Evolutionary conservation across 495 filamentous ascomycete species (phyloP).

Genomic region (Chaetomium fimeti): DNA sequence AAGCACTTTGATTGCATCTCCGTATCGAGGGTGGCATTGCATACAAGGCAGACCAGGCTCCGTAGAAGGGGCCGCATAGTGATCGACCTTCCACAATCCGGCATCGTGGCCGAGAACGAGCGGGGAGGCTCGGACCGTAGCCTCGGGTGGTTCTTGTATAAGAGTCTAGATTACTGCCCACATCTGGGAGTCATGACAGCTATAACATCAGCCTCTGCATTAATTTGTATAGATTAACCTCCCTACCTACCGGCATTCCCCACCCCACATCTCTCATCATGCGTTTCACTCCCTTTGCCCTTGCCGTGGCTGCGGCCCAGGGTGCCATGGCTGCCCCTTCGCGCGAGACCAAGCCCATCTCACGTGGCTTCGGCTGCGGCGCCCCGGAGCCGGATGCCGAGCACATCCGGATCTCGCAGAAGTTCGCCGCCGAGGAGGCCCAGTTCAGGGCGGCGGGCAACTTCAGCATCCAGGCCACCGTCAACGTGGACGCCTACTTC

Average conservation of each 20-base stretch:
- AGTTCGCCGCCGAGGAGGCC: constrained; percentile 33
- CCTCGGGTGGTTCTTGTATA: background rate
- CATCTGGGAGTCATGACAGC: background rate
- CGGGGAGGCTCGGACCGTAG: background rate
- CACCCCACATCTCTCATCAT: constrained; percentile 31
- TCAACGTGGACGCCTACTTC: constrained; percentile 58
- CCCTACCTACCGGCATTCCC: background rate
- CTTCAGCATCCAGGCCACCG: constrained; percentile 25
- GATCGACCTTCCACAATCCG: constrained; percentile 26
- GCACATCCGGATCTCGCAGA: constrained; percentile 37
- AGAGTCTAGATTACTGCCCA: background rate
- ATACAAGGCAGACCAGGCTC: constrained; percentile 1
- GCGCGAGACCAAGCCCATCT: background rate
- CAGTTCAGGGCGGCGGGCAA: constrained; percentile 27
- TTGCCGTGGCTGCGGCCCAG: constrained; percentile 35
- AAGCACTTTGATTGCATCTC: constrained; percentile 8
- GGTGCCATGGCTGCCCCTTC: constrained; percentile 33
- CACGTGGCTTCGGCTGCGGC: constrained; percentile 37
- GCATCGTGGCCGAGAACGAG: background rate
- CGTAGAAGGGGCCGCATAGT: background rate
- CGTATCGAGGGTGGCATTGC: constrained; percentile 16
- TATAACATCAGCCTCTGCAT: background rate
- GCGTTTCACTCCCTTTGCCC: constrained; percentile 39
- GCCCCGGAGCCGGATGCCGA: constrained; percentile 42
- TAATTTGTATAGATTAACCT: background rate